These are phyloP conservation scores for Chaetomium globosum DNA, from an alignment of 2,329 filamentous ascomycete species.

Conservation along the genomic window DNA sequence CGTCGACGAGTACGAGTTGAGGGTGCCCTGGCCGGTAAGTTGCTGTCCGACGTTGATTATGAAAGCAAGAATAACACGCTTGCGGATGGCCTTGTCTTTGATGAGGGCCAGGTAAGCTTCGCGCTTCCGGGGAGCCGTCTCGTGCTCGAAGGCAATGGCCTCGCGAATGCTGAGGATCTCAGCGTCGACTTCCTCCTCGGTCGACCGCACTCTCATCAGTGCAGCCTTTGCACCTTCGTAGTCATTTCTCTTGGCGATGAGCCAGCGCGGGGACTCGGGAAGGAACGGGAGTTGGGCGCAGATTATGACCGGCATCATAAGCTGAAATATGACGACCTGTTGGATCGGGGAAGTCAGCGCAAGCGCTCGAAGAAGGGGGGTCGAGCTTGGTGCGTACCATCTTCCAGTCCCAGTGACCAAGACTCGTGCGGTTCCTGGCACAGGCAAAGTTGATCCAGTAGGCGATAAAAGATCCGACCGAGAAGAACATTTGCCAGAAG, in stretches of 20 bases:
- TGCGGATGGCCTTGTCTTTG: constrained; percentile 8
- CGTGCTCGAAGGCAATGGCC: constrained; percentile 9
- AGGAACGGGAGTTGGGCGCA: not conserved
- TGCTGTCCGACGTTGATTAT: constrained; percentile 14
- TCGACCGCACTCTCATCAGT: not conserved
- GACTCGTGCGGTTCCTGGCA: not conserved
- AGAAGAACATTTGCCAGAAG: constrained; percentile 16
- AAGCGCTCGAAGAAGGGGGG: too few relatives aligned
- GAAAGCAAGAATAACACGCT: not conserved
- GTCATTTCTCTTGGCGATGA: constrained; percentile 1
- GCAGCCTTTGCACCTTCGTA: not conserved
- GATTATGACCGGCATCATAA: constrained; percentile 1
- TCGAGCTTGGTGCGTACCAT: not conserved
- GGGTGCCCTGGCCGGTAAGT: constrained; percentile 11
- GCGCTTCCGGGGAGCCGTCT: not conserved
- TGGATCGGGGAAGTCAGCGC: too few relatives aligned
- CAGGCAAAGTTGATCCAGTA: constrained; percentile 15
- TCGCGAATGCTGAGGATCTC: constrained; percentile 10
- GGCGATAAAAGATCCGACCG: constrained; percentile 10
- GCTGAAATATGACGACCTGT: constrained; percentile 10
- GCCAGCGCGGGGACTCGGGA: constrained; percentile 11
- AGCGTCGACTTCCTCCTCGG: constrained; percentile 1
- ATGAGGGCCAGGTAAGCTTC: constrained; percentile 10
- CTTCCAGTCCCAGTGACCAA: constrained; percentile 15
- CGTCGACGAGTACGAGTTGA: constrained; percentile 12